Percentiles rank a stretch among this genome's conserved stretches.
Evolutionary conservation across 441 rosid species (phyloP).

Genomic region (Isatis lusitanica): DNA sequence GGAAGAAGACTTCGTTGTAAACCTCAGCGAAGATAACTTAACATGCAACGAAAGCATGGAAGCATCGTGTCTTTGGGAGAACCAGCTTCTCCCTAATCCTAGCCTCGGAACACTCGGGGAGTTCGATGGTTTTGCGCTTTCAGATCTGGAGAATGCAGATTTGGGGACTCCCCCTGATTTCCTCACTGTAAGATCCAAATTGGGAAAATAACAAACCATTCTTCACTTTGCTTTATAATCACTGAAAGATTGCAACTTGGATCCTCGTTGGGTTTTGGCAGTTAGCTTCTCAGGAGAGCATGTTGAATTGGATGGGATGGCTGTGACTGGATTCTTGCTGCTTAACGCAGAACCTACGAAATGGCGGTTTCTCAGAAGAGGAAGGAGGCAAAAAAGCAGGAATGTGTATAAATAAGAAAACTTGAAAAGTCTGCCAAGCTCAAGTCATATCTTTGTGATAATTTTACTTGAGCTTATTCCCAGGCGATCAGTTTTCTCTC

Average conservation of each 20-base stretch:
- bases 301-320: slow-evolving; percentile 63
- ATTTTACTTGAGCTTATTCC: slow-evolving; percentile 17
- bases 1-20: slow-evolving; percentile 42
- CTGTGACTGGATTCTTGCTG: slow-evolving; percentile 37
- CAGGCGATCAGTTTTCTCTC: slow-evolving; percentile 17
- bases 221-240: background rate
- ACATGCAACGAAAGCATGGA: slow-evolving; percentile 52
- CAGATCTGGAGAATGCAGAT: slow-evolving; percentile 65
- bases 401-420: slow-evolving; percentile 20
- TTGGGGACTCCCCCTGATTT: slow-evolving; percentile 79
- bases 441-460: slow-evolving; percentile 26
- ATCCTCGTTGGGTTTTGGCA: slow-evolving; percentile 39
- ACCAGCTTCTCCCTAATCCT: slow-evolving; percentile 31
- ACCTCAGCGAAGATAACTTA: slow-evolving; percentile 48
- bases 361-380: background rate
- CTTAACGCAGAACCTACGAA: background rate
- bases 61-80: slow-evolving; percentile 37
- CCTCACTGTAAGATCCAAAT: slow-evolving; percentile 54
- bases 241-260: background rate
- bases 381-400: slow-evolving; percentile 5
- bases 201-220: background rate
- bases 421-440: slow-evolving; percentile 6
- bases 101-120: slow-evolving; percentile 21
- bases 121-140: slow-evolving; percentile 39
- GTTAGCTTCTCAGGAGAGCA: slow-evolving; percentile 75